A percentile compares a stretch with the other conserved stretches of the same genome.
These are phyloP conservation scores for Aureobasidium sp. DNA, from an alignment of 2,329 filamentous ascomycete species.

Conservation along the genomic window DNA sequence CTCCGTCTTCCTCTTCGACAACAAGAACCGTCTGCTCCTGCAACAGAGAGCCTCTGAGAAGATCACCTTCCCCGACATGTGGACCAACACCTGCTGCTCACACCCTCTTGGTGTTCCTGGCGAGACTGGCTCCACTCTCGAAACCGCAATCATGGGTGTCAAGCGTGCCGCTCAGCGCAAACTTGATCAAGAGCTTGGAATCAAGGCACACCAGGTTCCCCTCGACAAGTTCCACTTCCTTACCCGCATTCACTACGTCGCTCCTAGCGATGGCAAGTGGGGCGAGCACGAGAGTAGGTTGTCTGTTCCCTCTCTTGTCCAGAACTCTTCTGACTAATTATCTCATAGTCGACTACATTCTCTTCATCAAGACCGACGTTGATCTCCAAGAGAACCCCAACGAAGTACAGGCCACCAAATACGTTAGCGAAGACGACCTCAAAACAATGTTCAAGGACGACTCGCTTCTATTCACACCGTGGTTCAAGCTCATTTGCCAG, in stretches of 20 bases:
- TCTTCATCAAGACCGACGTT: constrained; percentile 94
- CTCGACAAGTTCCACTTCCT: constrained; percentile 88
- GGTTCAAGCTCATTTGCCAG: constrained; percentile 99
- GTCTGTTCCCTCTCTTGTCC: background rate
- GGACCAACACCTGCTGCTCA: constrained; percentile 99
- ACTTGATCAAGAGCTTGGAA: constrained; percentile 88
- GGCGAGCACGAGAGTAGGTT: constrained; percentile 92
- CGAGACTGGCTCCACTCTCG: constrained; percentile 78
- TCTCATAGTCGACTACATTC: constrained; percentile 81
- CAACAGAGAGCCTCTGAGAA: constrained; percentile 95
- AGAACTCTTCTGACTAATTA: constrained; percentile 17
- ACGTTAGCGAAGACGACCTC: constrained; percentile 73
- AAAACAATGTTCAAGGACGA: constrained; percentile 79
- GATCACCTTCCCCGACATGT: constrained; percentile 99
- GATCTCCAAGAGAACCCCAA: constrained; percentile 75
- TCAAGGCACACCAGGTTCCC: constrained; percentile 80
- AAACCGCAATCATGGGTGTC: constrained; percentile 73
- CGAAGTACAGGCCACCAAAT: constrained; percentile 78
- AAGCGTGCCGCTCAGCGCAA: constrained; percentile 91
- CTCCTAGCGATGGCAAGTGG: constrained; percentile 95
- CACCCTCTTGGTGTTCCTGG: constrained; percentile 86
- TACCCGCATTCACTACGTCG: constrained; percentile 96
- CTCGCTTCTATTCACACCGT: constrained; percentile 80
- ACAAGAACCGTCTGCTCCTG: constrained; percentile 81
- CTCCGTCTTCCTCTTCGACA: constrained; percentile 96